Conservation (phyloP, 257 asterid genomes). For the Solanum virginianum region DNA sequence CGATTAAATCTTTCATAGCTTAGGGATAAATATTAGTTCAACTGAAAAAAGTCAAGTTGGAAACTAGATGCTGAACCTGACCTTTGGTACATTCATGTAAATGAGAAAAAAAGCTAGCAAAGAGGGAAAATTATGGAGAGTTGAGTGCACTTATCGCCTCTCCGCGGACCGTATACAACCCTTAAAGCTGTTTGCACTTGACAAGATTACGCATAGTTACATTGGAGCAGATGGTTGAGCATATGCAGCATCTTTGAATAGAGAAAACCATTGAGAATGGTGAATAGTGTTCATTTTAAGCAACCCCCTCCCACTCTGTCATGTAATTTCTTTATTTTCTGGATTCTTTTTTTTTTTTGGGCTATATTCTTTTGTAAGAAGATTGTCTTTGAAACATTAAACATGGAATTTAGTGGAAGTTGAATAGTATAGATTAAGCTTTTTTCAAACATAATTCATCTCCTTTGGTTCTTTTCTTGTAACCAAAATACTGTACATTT, state of each 20-base stretch:
- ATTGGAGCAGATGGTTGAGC: background rate
- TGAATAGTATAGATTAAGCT: background rate
- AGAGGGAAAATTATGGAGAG: background rate
- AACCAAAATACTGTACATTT: background rate
- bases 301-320: background rate
- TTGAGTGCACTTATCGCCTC: background rate
- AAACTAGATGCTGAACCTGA: background rate
- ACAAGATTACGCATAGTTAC: background rate
- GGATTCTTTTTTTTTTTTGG: slow-evolving; percentile 13
- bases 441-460: background rate
- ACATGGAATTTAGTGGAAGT: slow-evolving; percentile 11
- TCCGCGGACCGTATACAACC: background rate
- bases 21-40: background rate
- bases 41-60: background rate
- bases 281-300: slow-evolving; percentile 14
- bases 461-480: background rate
- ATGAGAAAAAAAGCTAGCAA: background rate
- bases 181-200: background rate
- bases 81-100: slow-evolving; percentile 1
- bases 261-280: slow-evolving; percentile 5
- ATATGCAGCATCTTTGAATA: background rate
- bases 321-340: background rate
- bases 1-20: background rate
- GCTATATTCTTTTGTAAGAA: slow-evolving; percentile 34
- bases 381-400: slow-evolving; percentile 4